Conservation (phyloP, 2,329 filamentous ascomycete species). For the Penicillium sp. region DNA sequence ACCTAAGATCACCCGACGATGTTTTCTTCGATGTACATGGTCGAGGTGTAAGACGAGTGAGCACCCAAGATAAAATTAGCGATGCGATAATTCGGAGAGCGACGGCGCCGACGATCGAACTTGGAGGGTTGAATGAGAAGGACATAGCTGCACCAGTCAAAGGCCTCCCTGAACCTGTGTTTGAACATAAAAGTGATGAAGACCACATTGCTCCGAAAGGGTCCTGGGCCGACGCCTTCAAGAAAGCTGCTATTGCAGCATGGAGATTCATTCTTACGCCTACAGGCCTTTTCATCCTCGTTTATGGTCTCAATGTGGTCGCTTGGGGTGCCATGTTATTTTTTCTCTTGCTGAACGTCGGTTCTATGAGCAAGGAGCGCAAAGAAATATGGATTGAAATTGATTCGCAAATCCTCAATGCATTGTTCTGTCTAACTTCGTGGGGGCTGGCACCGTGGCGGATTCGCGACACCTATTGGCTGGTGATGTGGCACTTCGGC, state of each 20-base stretch:
- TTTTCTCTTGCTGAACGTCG: not conserved
- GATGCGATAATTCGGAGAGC: not conserved
- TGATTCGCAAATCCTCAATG: slow-evolving; percentile 1
- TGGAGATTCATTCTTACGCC: not conserved
- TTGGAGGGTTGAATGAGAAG: not conserved
- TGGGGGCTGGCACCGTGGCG: not conserved
- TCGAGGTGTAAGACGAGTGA: not conserved
- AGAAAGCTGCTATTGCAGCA: not conserved
- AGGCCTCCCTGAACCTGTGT: not conserved
- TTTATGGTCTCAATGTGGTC: slow-evolving; percentile 2
- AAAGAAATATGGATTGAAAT: slow-evolving; percentile 3
- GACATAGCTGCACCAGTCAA: not conserved
- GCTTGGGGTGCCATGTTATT: slow-evolving; percentile 5
- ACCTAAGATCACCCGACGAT: not conserved
- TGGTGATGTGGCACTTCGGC: not conserved
- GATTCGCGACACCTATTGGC: not conserved
- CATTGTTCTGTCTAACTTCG: not conserved
- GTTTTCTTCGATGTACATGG: not conserved
- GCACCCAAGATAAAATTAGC: not conserved
- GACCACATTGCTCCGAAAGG: not conserved
- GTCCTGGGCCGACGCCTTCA: not conserved
- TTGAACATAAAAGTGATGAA: not conserved
- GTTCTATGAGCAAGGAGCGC: not conserved
- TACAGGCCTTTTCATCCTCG: not conserved
- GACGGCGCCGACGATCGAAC: not conserved